Conservation (phyloP, 2,329 filamentous ascomycete species). For the Chaetomiaceae sp. region DNA sequence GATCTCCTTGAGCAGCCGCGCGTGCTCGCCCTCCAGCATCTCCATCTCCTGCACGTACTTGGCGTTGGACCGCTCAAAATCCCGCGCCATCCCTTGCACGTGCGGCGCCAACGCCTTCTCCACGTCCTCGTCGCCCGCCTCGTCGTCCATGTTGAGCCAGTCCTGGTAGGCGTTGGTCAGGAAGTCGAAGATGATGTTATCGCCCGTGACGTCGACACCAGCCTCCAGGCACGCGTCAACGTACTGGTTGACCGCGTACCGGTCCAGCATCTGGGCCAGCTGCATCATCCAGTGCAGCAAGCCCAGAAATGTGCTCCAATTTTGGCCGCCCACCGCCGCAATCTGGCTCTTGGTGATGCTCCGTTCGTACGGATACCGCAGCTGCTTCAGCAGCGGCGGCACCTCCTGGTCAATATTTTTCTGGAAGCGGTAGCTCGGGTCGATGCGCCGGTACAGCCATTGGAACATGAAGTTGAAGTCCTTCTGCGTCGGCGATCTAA, state of each 20-base stretch:
- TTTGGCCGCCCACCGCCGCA: constrained; percentile 88
- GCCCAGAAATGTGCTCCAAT: constrained; percentile 92
- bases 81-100: constrained; percentile 76
- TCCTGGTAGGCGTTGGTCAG: constrained; percentile 84
- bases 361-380: constrained; percentile 91
- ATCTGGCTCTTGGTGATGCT: constrained; percentile 96
- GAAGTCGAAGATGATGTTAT: constrained; percentile 93
- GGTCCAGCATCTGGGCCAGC: constrained; percentile 85
- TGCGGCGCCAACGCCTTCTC: constrained; percentile 76
- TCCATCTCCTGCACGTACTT: constrained; percentile 79
- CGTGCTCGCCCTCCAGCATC: constrained; percentile 79
- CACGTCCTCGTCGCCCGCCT: constrained; percentile 77
- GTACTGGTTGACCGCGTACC: constrained; percentile 70
- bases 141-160: constrained; percentile 89
- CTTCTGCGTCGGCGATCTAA: constrained; percentile 93
- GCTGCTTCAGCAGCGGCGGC: constrained; percentile 81
- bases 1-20: constrained; percentile 74
- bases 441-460: constrained; percentile 93
- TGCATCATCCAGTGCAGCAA: constrained; percentile 99
- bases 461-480: constrained; percentile 98
- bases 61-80: constrained; percentile 79
- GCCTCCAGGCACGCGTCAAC: constrained; percentile 85
- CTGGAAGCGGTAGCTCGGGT: constrained; percentile 86
- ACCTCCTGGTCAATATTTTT: constrained; percentile 96
- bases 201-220: constrained; percentile 79